These are phyloP conservation scores for Tephrocybe sp. DNA, from an alignment of 768 basidiomycete genomes.

Conservation along the genomic window DNA sequence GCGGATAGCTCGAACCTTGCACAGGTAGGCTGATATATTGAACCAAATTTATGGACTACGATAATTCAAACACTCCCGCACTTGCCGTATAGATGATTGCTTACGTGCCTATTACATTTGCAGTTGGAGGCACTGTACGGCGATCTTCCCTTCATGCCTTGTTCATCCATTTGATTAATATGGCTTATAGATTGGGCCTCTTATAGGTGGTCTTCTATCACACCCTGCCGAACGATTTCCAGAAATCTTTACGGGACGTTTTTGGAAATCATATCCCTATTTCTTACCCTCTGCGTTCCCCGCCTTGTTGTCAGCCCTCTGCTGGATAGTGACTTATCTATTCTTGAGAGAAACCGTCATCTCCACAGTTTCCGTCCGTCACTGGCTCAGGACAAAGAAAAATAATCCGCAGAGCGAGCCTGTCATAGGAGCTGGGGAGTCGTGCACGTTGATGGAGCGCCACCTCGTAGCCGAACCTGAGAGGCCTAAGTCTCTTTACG, in stretches of 20 bases:
- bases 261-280: slow-evolving; percentile 56
- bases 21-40: too few species aligned
- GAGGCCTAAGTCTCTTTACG: slow-evolving; percentile 43
- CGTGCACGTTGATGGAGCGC: slow-evolving; percentile 9
- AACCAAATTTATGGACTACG: too few species aligned
- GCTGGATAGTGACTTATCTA: slow-evolving; percentile 48
- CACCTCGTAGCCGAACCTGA: slow-evolving; percentile 12
- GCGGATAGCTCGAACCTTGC: slow-evolving; percentile 73
- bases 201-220: slow-evolving; percentile 52
- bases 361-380: slow-evolving; percentile 25
- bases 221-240: slow-evolving; percentile 57
- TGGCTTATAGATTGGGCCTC: background rate
- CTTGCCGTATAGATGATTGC: slow-evolving; percentile 64
- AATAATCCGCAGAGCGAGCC: background rate
- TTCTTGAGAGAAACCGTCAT: slow-evolving; percentile 53
- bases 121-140: slow-evolving; percentile 18
- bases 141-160: background rate
- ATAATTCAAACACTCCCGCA: too few species aligned
- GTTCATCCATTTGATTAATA: background rate
- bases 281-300: slow-evolving; percentile 70
- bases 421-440: background rate
- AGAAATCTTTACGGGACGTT: slow-evolving; percentile 40
- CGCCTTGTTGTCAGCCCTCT: slow-evolving; percentile 56
- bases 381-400: slow-evolving; percentile 19
- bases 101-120: slow-evolving; percentile 58